Percentiles rank a stretch among this genome's conserved stretches.
Conservation (phyloP, 768 basidiomycete species). For the Lactarius akahatsu region DNA sequence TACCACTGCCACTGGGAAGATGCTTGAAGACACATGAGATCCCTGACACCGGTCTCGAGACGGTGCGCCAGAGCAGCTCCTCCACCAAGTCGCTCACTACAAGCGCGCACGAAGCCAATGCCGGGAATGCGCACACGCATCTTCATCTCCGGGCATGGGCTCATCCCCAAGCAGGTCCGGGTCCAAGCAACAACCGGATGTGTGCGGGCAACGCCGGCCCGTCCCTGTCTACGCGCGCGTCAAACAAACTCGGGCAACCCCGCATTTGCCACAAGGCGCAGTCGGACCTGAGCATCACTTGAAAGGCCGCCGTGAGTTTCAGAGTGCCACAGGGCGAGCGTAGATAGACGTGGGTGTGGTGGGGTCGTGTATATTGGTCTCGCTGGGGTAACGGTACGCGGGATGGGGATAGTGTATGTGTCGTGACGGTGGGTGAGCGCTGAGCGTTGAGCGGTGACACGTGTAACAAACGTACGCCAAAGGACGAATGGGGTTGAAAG, state of each 20-base stretch:
- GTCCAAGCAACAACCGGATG: background rate
- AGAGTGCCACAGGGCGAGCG: conserved; percentile 37
- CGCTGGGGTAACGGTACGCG: conserved; percentile 42
- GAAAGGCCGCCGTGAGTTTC: conserved; percentile 52
- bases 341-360: conserved; percentile 43
- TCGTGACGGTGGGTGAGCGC: conserved; percentile 65
- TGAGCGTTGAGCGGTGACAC: conserved; percentile 38
- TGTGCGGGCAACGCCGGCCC: background rate
- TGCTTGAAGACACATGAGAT: background rate
- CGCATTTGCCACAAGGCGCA: background rate
- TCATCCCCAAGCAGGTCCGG: background rate
- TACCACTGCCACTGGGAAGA: background rate
- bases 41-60: background rate
- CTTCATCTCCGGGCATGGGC: background rate
- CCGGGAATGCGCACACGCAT: background rate
- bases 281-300: conserved; percentile 38
- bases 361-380: conserved; percentile 11
- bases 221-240: background rate
- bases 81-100: conserved; percentile 8
- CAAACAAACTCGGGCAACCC: background rate
- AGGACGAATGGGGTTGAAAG: conserved; percentile 42
- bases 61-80: conserved; percentile 6
- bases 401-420: conserved; percentile 57
- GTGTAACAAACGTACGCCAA: conserved; percentile 58
- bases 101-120: background rate